These are phyloP conservation scores for Vitis labrusca DNA, from an alignment of 164 flowering plant genomes.

Conservation along the genomic window DNA sequence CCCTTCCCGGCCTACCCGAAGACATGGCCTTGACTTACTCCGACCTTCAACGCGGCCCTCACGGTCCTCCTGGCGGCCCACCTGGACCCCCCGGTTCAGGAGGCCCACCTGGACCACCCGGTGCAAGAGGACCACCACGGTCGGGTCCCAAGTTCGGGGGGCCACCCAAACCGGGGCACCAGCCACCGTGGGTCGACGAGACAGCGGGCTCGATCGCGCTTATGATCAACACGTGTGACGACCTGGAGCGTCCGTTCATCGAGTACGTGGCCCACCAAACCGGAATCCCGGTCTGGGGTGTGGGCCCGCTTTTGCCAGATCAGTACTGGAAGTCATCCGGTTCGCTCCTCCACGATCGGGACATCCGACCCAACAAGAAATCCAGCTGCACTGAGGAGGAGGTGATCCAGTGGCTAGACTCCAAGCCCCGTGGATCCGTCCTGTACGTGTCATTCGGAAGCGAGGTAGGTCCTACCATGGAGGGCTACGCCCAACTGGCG, in stretches of 20 bases:
- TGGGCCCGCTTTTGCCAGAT: slow-evolving; percentile 67
- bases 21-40: slow-evolving; percentile 22
- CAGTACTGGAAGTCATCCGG: slow-evolving; percentile 46
- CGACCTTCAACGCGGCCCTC: slow-evolving; percentile 22
- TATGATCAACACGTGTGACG: slow-evolving; percentile 62
- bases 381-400: slow-evolving; percentile 36
- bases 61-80: slow-evolving; percentile 1
- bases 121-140: neutral
- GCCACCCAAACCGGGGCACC: slow-evolving; percentile 17
- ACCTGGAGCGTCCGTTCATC: slow-evolving; percentile 51
- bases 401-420: slow-evolving; percentile 38
- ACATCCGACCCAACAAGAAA: slow-evolving; percentile 13
- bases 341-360: slow-evolving; percentile 14
- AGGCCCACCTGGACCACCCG: neutral
- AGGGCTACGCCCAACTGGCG: slow-evolving; percentile 31
- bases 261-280: slow-evolving; percentile 35
- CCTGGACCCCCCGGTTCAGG: neutral
- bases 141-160: slow-evolving; percentile 5
- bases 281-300: slow-evolving; percentile 51
- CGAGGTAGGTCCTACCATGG: slow-evolving; percentile 34
- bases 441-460: slow-evolving; percentile 45
- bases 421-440: slow-evolving; percentile 31
- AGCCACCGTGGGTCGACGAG: slow-evolving; percentile 51
- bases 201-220: slow-evolving; percentile 38
- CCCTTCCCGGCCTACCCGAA: slow-evolving; percentile 34